Percentiles rank a stretch among this genome's conserved stretches.
phyloP scores from a whole-genome alignment of 1,139 yeast genomes.

The Yamadazyma sp. region DNA sequence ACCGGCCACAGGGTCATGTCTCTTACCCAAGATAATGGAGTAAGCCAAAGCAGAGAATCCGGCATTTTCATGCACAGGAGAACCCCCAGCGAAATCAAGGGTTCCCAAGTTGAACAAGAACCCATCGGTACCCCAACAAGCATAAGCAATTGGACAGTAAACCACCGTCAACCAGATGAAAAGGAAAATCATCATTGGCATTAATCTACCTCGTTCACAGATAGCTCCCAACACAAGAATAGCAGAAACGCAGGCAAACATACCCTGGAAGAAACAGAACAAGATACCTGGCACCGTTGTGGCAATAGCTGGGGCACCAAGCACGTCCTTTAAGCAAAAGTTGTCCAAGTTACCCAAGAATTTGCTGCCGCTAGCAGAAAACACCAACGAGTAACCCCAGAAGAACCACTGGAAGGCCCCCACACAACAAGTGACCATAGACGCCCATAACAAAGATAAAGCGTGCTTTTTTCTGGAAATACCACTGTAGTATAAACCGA shows the following conservation, averaged over 20 bases:
- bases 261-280: conserved; percentile 89
- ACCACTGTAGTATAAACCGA: conserved; percentile 88
- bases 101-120: conserved; percentile 85
- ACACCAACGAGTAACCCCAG: conserved; percentile 93
- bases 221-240: conserved; percentile 96
- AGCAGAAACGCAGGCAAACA: conserved; percentile 93
- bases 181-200: conserved; percentile 93
- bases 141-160: conserved; percentile 90
- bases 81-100: conserved; percentile 96
- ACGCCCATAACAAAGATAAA: conserved; percentile 87
- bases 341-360: conserved; percentile 80
- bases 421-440: conserved; percentile 80
- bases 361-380: conserved; percentile 60
- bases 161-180: conserved; percentile 96
- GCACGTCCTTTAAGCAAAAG: conserved; percentile 75
- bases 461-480: conserved; percentile 92
- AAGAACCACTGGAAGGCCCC: conserved; percentile 93
- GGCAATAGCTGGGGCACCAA: conserved; percentile 78
- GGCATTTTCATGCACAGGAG: conserved; percentile 93
- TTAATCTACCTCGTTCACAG: conserved; percentile 93
- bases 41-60: conserved; percentile 95
- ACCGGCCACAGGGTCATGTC: conserved; percentile 75
- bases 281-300: conserved; percentile 78
- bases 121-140: conserved; percentile 95
- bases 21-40: conserved; percentile 86